phyloP scores from a whole-genome alignment of 768 basidiomycete species.

The Leccinum ochraceum region DNA sequence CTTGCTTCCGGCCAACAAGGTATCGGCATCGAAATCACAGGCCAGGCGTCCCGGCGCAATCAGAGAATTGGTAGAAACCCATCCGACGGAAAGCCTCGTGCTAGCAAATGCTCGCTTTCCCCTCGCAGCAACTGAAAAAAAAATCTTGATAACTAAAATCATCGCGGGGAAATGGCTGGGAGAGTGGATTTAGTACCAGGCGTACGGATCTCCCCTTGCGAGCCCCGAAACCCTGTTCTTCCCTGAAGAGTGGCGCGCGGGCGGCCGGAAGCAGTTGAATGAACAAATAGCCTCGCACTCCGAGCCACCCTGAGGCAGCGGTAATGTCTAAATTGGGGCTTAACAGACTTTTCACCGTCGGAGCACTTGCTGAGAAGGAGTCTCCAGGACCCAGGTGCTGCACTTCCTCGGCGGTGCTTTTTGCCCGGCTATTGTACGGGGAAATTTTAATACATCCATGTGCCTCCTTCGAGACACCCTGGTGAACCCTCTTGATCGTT shows the following conservation, averaged over 20 bases:
- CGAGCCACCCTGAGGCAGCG: background rate
- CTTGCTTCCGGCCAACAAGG: background rate
- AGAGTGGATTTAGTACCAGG: background rate
- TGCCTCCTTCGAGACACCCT: background rate
- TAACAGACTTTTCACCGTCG: constrained; percentile 11
- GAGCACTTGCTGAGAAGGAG: background rate
- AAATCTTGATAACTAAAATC: background rate
- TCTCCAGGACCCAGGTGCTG: background rate
- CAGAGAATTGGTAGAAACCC: background rate
- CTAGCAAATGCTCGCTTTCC: background rate
- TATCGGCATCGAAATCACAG: background rate
- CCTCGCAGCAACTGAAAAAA: background rate
- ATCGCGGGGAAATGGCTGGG: background rate
- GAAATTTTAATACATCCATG: background rate
- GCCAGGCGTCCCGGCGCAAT: background rate
- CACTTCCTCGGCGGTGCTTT: background rate
- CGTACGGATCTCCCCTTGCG: background rate
- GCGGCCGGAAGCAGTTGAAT: background rate
- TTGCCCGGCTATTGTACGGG: constrained; percentile 3
- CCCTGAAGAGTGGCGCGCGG: background rate
- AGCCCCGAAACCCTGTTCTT: background rate
- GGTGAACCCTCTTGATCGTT: background rate
- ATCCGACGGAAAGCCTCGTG: constrained; percentile 2
- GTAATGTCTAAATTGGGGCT: constrained; percentile 15
- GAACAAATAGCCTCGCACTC: background rate